Evolutionary conservation across 441 rosid genomes (phyloP), one percentile per base, ranked within the genome.

Genomic region (Flueggea neowawraea): DNA sequence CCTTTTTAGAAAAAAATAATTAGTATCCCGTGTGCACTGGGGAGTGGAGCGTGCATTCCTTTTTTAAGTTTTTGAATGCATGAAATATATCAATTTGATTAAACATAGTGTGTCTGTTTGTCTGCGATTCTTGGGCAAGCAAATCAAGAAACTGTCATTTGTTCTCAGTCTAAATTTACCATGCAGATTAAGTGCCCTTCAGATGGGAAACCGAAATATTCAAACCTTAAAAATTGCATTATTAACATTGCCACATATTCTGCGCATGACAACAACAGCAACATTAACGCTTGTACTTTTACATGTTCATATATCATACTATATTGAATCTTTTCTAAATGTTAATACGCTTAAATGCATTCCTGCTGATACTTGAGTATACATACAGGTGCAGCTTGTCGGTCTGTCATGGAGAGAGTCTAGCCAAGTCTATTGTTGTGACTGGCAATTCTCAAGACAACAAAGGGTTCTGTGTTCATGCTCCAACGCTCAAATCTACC

Each of bases 301-400:
- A 22, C 28, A 22, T 22, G 28, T 22, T 22, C 28, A 22, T 22
- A 36, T 36, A 36, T 36, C 9, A 5, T 36, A 36, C 41, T 36
- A 36, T 36, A 36, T 36, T 36, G 7, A 36, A 36, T 36, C 41
- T 5, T 36, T 8, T 36, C 41, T 36, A 36, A 36, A 36, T 56
- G 16, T 9, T 56, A 31, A 13, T 56, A 12, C 5, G 44, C 12
- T 17, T 12, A 56, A 12, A 31, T 56, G 44, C 16, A 16, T 12
- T 45, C 39, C 65, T 45, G 15, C 57, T 59, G n/a, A 59, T 31
- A 52, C 15, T 17, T 62, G 22, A 49, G 16, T 28, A 12, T 51
- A 1, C 47, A 55, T 63, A 60, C 66, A 94, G 98, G 96, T 66
- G 87, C 85, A 49, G 77, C 81, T n/a, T 81, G 74, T 82, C 84